A percentile compares a stretch with the other conserved stretches of the same genome.
Evolutionary conservation across 495 filamentous ascomycete species (phyloP).

Genomic region (Aspergillus wentii): DNA sequence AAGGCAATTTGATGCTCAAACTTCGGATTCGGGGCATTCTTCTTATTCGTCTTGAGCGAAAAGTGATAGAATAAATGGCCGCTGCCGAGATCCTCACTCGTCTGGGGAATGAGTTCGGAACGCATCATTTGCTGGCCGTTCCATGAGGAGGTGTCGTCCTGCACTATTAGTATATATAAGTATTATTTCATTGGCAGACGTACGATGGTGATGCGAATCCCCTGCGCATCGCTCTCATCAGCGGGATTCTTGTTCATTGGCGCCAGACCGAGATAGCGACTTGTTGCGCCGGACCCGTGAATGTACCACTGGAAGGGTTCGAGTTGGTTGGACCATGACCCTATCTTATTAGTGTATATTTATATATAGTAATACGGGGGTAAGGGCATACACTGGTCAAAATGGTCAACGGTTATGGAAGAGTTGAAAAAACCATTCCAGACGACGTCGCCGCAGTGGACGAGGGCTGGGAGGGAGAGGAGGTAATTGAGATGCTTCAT

Average conservation of each 20-base stretch:
- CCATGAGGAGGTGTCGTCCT: slow-evolving; percentile 56
- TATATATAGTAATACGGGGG: neutral
- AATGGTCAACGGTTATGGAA: slow-evolving; percentile 11
- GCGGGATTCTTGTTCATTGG: slow-evolving; percentile 62
- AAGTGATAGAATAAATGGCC: slow-evolving; percentile 70
- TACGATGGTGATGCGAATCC: slow-evolving; percentile 66
- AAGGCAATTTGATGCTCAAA: slow-evolving; percentile 74
- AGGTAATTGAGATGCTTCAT: slow-evolving; percentile 17
- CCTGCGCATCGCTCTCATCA: slow-evolving; percentile 55
- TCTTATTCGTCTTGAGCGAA: slow-evolving; percentile 52
- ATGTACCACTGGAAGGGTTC: slow-evolving; percentile 73
- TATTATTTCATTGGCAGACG: neutral
- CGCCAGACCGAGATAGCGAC: slow-evolving; percentile 54
- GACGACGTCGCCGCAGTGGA: slow-evolving; percentile 17
- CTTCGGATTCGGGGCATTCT: slow-evolving; percentile 53
- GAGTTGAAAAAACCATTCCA: slow-evolving; percentile 26
- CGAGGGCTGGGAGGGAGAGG: slow-evolving; percentile 10
- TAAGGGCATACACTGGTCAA: slow-evolving; percentile 17
- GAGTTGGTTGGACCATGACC: slow-evolving; percentile 63
- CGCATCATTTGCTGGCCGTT: slow-evolving; percentile 57
- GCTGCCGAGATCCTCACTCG: slow-evolving; percentile 53
- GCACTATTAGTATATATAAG: slow-evolving; percentile 4
- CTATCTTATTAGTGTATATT: slow-evolving; percentile 24
- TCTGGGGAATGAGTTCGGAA: slow-evolving; percentile 66
- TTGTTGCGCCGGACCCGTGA: slow-evolving; percentile 51